These are phyloP conservation scores for Populus trichocarpa DNA, from an alignment of 441 rosid species.

Conservation along the genomic window DNA sequence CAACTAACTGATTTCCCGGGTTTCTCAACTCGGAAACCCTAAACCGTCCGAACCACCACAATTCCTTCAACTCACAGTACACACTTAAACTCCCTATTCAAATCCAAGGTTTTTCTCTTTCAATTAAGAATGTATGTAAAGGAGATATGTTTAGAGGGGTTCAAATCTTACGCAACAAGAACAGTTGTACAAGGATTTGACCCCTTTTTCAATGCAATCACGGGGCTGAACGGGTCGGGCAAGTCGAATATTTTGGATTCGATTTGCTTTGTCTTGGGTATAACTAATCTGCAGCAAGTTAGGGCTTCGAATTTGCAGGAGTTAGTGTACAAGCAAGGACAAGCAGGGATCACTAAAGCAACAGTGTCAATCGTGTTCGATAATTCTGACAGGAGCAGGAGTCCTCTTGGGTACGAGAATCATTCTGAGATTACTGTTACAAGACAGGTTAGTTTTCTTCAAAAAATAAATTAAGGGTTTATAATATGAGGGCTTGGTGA, in stretches of 20 bases:
- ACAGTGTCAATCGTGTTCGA: conserved; percentile 89
- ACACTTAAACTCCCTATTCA: not conserved
- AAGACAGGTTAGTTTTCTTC: conserved; percentile 58
- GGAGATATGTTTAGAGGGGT: conserved; percentile 91
- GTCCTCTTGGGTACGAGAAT: conserved; percentile 92
- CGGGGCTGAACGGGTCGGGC: conserved; percentile 97
- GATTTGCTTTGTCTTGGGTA: conserved; percentile 92
- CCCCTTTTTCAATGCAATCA: conserved; percentile 89
- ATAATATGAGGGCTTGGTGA: not conserved
- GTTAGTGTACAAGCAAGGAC: conserved; percentile 99
- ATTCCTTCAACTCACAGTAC: not conserved
- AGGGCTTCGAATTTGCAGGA: conserved; percentile 97
- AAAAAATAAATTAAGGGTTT: not conserved
- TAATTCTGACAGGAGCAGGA: conserved; percentile 65
- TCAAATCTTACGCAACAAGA: conserved; percentile 93
- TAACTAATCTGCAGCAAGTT: conserved; percentile 96
- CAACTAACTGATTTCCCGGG: conserved; percentile 3
- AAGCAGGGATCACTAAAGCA: conserved; percentile 96
- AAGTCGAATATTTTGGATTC: conserved; percentile 97
- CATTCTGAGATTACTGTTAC: conserved; percentile 88
- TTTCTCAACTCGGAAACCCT: conserved; percentile 16
- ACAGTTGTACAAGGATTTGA: conserved; percentile 92
- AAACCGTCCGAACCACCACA: not conserved
- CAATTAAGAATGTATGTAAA: conserved; percentile 58
- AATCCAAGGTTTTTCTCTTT: conserved; percentile 11